These are phyloP conservation scores for Sonneratia alba DNA, from an alignment of 345 rosid species.

Conservation along the genomic window DNA sequence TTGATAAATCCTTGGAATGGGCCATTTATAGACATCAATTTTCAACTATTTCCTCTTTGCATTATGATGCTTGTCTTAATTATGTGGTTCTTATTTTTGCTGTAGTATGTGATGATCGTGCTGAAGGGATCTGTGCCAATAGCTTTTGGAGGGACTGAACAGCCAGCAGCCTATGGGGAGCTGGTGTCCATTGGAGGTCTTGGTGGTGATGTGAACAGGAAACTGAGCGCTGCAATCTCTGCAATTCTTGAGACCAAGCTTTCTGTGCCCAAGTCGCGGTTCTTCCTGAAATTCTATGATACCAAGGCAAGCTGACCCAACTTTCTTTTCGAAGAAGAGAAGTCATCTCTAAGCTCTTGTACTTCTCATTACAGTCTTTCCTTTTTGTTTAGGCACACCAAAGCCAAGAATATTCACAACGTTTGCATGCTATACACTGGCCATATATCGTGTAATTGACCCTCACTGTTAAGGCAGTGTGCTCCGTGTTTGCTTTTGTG, in stretches of 20 bases:
- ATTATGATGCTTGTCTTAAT: neutral
- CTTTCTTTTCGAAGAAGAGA: constrained; percentile 11
- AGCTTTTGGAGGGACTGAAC: constrained; percentile 83
- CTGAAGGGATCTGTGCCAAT: constrained; percentile 96
- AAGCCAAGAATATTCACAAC: constrained; percentile 93
- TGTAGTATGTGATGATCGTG: constrained; percentile 95
- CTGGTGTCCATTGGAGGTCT: constrained; percentile 90
- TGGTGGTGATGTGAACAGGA: constrained; percentile 70
- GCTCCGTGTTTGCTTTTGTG: neutral
- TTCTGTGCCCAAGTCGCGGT: constrained; percentile 71
- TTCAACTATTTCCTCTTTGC: neutral
- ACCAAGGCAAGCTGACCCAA: constrained; percentile 54
- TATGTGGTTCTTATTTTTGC: neutral
- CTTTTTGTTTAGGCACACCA: constrained; percentile 86
- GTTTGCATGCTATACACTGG: constrained; percentile 99
- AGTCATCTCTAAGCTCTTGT: constrained; percentile 18
- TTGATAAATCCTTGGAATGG: neutral
- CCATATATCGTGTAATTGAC: constrained; percentile 62
- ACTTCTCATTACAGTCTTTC: constrained; percentile 53
- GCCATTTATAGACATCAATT: too few species aligned
- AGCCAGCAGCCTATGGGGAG: constrained; percentile 91
- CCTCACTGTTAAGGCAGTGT: constrained; percentile 15
- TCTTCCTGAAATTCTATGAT: constrained; percentile 85
- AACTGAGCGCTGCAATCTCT: constrained; percentile 69
- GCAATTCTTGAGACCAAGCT: constrained; percentile 69